Evolutionary conservation across 2,329 filamentous ascomycete genomes (phyloP).

Genomic region (Xylariaceae sp.): DNA sequence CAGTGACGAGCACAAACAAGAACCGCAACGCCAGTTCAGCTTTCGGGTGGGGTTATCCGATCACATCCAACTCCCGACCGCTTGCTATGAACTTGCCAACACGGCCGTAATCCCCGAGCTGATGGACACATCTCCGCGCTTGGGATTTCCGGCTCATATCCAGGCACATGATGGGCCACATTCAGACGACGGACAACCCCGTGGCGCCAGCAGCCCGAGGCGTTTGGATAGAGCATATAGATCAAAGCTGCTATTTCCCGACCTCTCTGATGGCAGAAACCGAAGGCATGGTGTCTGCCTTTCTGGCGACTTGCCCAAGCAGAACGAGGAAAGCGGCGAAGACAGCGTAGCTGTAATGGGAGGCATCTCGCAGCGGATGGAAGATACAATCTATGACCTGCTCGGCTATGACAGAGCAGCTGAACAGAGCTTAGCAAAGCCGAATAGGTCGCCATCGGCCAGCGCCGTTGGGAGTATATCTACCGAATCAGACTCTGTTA

Average conservation of each 20-base stretch:
- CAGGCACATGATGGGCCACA: neutral
- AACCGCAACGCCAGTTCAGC: slow-evolving; percentile 13
- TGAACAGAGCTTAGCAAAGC: neutral
- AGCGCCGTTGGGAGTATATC: neutral
- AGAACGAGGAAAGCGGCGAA: neutral
- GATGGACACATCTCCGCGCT: slow-evolving; percentile 16
- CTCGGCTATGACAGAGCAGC: slow-evolving; percentile 1
- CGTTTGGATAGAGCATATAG: slow-evolving; percentile 2
- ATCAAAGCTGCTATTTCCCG: neutral
- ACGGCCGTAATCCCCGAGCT: slow-evolving; percentile 13
- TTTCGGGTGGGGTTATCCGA: slow-evolving; percentile 13
- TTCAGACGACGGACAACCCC: neutral
- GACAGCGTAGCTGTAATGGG: neutral
- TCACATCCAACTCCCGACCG: neutral
- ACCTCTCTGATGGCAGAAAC: neutral
- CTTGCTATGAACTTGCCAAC: slow-evolving; percentile 12
- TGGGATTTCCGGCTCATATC: neutral
- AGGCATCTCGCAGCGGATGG: slow-evolving; percentile 8
- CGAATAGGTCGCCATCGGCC: neutral
- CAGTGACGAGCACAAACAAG: neutral
- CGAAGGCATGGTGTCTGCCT: neutral
- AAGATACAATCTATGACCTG: slow-evolving; percentile 14
- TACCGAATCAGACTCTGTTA: slow-evolving; percentile 8
- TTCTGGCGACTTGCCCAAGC: neutral
- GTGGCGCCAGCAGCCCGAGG: neutral